Evolutionary conservation across 2,329 filamentous ascomycete genomes (phyloP).

Genomic region (Alternaria tenuissima): DNA sequence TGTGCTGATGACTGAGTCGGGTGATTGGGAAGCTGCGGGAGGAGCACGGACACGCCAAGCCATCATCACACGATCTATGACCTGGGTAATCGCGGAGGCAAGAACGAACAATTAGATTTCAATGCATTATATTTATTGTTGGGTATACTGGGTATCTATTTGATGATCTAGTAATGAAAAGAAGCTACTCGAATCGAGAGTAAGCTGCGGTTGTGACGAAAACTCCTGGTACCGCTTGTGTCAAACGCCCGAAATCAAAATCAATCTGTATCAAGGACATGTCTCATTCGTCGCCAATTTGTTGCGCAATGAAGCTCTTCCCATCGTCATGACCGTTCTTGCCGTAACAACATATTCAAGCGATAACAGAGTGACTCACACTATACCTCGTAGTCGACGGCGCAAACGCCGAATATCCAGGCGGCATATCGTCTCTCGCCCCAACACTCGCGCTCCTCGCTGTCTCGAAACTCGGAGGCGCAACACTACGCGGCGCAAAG

Average conservation of each 20-base stretch:
- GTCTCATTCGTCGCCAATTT: neutral
- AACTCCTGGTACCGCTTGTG: neutral
- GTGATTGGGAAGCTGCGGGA: neutral
- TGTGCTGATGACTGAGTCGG: neutral
- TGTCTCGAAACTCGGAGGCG: constrained; percentile 34
- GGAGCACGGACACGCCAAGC: constrained; percentile 12
- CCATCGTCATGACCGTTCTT: neutral
- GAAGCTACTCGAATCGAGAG: neutral
- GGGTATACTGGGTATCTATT: constrained; percentile 2
- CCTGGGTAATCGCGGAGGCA: neutral
- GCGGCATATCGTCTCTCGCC: constrained; percentile 36
- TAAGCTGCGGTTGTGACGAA: neutral
- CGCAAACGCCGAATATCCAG: constrained; percentile 39
- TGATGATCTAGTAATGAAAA: neutral
- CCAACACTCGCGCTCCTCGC: constrained; percentile 8
- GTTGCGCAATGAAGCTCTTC: neutral
- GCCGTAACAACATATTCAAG: neutral
- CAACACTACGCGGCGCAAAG: constrained; percentile 48
- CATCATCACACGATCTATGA: neutral
- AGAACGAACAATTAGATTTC: neutral
- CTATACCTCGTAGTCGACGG: constrained; percentile 18
- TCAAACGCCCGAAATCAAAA: neutral
- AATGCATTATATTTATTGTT: neutral
- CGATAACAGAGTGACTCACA: constrained; percentile 6
- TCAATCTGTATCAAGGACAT: neutral